phyloP scores from a whole-genome alignment of 768 basidiomycete genomes.

The Nidularia pulvinata region DNA sequence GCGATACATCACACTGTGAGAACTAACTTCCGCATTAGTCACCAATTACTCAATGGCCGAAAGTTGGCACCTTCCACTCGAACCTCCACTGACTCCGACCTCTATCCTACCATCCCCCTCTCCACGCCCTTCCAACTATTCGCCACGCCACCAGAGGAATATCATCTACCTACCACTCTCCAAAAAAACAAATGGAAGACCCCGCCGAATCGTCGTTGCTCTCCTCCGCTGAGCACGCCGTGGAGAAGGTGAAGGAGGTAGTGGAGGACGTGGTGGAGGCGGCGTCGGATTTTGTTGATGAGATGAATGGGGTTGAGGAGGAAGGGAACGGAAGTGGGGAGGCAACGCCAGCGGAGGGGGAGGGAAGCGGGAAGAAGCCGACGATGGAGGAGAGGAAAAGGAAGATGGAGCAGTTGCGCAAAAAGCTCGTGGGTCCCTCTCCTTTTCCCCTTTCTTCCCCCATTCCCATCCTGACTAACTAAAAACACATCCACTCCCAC shows the following conservation, averaged over 20 bases:
- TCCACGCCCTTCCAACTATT: no score
- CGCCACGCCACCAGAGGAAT: no score
- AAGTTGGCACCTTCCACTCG: no score
- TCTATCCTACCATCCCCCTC: no score
- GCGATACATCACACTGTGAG: no score
- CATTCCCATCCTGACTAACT: conserved; percentile 4
- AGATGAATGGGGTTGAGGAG: conserved; percentile 23
- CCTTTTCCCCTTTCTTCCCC: neutral
- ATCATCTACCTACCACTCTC: no score
- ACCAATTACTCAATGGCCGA: no score
- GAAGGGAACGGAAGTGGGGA: conserved; percentile 10
- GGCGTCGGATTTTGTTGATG: conserved; percentile 23
- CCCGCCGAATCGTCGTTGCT: no score
- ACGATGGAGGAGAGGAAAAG: conserved; percentile 75
- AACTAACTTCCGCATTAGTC: no score
- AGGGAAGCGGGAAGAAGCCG: conserved; percentile 23
- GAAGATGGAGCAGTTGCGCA: conserved; percentile 75
- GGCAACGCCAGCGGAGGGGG: conserved; percentile 15
- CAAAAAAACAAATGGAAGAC: no score
- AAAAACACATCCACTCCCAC: neutral
- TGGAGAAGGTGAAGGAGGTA: conserved; percentile 12
- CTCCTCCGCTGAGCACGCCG: neutral
- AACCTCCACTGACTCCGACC: no score
- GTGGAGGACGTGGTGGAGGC: conserved; percentile 20
- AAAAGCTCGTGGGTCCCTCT: conserved; percentile 69